Conservation (phyloP, 495 filamentous ascomycete species). For the Podospora didyma region DNA sequence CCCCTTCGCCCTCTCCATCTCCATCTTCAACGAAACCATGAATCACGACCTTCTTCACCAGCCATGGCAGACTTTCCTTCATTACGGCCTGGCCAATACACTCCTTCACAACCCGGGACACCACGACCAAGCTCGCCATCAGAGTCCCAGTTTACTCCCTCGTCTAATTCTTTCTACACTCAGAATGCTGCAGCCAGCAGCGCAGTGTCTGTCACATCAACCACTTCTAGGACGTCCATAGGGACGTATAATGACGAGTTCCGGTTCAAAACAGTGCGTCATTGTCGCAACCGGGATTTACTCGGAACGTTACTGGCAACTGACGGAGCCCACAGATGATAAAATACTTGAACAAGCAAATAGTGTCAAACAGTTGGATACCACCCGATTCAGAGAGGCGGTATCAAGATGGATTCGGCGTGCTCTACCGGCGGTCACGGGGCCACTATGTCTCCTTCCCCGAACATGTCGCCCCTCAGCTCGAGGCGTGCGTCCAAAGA, state of each 20-base stretch:
- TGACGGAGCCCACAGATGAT: slow-evolving; percentile 67
- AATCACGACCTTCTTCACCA: slow-evolving; percentile 1
- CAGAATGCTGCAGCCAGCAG: neutral
- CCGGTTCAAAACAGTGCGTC: slow-evolving; percentile 11
- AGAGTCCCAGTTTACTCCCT: too few relatives aligned
- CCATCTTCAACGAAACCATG: neutral
- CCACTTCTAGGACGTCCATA: neutral
- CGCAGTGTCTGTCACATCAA: slow-evolving; percentile 3
- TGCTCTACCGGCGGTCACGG: slow-evolving; percentile 57
- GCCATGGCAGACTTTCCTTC: slow-evolving; percentile 5
- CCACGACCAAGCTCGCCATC: neutral
- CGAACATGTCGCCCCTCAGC: slow-evolving; percentile 47
- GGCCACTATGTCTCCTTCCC: slow-evolving; percentile 62
- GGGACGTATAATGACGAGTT: slow-evolving; percentile 10
- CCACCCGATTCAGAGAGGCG: slow-evolving; percentile 38
- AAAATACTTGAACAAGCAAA: slow-evolving; percentile 69
- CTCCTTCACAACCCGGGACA: neutral
- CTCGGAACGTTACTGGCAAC: too few relatives aligned
- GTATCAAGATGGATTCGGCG: slow-evolving; percentile 54
- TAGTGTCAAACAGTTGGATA: slow-evolving; percentile 62
- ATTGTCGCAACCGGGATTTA: too few relatives aligned
- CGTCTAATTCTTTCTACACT: neutral
- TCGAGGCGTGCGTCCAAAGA: slow-evolving; percentile 47
- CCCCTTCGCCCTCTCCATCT: slow-evolving; percentile 3
- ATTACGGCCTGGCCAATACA: neutral